Conservation (phyloP, 495 filamentous ascomycete genomes). For the Antarctomyces pellizariae region DNA sequence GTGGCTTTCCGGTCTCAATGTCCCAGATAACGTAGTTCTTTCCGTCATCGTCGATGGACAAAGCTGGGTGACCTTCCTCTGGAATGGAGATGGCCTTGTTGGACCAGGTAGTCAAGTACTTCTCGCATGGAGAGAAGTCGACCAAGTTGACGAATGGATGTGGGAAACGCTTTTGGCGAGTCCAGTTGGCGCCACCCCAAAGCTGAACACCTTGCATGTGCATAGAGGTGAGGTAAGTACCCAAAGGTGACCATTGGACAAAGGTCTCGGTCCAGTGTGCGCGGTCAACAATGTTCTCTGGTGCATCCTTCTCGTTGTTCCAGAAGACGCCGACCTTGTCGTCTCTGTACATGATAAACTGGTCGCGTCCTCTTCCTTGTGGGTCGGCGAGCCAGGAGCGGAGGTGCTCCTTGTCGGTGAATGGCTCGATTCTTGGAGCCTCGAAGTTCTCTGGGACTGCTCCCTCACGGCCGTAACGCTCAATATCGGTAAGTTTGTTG, state of each 20-base stretch:
- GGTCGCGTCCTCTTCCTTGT: constrained; percentile 70
- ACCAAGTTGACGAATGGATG: constrained; percentile 89
- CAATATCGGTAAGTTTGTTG: constrained; percentile 96
- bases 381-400: constrained; percentile 77
- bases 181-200: constrained; percentile 82
- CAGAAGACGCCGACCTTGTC: constrained; percentile 88
- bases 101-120: constrained; percentile 90
- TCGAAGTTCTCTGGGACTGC: constrained; percentile 76
- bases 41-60: constrained; percentile 81
- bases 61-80: constrained; percentile 53
- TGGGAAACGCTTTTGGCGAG: constrained; percentile 71
- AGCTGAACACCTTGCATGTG: constrained; percentile 90
- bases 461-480: constrained; percentile 84
- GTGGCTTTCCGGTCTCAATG: constrained; percentile 65
- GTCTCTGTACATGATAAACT: constrained; percentile 75
- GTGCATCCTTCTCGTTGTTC: constrained; percentile 85
- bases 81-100: constrained; percentile 76
- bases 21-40: constrained; percentile 99
- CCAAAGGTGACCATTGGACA: constrained; percentile 89
- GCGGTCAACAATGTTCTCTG: constrained; percentile 75
- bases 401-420: constrained; percentile 81
- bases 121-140: constrained; percentile 85
- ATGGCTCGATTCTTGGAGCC: constrained; percentile 51
- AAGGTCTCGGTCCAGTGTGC: constrained; percentile 93
- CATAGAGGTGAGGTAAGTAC: constrained; percentile 82